phyloP scores from a whole-genome alignment of 352 stramenopile genomes.

The Pythium dissimile region DNA sequence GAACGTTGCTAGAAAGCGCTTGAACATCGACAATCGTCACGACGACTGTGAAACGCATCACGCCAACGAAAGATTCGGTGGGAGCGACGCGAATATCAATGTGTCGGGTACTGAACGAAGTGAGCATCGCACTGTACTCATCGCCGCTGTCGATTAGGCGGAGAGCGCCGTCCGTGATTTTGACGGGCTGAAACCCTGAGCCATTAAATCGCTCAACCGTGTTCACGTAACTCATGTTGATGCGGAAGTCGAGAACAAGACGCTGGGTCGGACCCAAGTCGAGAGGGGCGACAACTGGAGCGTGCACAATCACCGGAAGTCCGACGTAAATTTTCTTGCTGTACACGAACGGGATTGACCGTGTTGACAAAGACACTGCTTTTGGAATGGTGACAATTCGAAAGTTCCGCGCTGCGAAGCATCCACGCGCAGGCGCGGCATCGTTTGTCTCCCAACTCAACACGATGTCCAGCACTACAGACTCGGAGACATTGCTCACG shows the following conservation, averaged over 20 bases:
- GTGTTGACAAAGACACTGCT: neutral
- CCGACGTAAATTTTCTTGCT: constrained; percentile 25
- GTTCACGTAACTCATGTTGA: neutral
- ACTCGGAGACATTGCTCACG: constrained; percentile 1
- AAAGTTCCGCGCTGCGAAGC: constrained; percentile 14
- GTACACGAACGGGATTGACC: constrained; percentile 21
- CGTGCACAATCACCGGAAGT: constrained; percentile 14
- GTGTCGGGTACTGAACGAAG: neutral
- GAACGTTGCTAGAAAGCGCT: neutral
- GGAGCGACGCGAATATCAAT: constrained; percentile 13
- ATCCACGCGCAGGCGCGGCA: neutral
- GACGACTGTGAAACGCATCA: constrained; percentile 1
- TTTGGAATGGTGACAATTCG: constrained; percentile 15
- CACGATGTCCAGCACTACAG: constrained; percentile 11
- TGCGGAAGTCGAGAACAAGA: constrained; percentile 1
- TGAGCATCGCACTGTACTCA: neutral
- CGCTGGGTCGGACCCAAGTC: neutral
- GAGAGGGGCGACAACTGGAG: constrained; percentile 18
- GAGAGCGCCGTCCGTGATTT: neutral
- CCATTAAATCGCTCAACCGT: constrained; percentile 12
- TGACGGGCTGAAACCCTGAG: neutral
- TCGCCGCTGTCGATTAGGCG: neutral
- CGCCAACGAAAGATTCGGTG: constrained; percentile 2
- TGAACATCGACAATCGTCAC: neutral
- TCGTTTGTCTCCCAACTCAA: constrained; percentile 9